Percentiles rank a stretch among this genome's conserved stretches.
Conservation (phyloP, 2,329 filamentous ascomycete species). For the Ciborinia camelliae region DNA sequence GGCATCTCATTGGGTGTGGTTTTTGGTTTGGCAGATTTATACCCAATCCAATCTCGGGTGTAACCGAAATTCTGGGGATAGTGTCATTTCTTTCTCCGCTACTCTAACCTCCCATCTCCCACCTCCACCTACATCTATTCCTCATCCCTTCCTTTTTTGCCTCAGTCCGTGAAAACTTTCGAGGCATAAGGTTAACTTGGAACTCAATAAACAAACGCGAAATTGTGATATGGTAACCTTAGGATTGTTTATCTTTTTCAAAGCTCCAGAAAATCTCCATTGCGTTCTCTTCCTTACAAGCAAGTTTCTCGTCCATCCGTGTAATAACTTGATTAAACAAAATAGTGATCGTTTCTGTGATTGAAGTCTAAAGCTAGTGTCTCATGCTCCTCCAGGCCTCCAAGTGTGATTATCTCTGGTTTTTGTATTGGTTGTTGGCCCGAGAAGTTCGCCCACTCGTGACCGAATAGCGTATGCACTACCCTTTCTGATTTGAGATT, state of each 20-base stretch:
- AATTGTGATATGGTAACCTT: background rate
- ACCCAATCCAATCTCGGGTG: background rate
- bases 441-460: background rate
- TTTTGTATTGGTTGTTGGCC: background rate
- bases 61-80: background rate
- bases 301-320: no score
- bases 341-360: no score
- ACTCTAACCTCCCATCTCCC: no score
- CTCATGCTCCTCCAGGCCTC: background rate
- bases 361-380: no score
- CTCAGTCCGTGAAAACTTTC: no score
- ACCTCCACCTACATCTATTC: background rate
- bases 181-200: no score
- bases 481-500: background rate
- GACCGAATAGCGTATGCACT: background rate
- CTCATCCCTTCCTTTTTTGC: background rate
- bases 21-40: background rate
- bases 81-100: slow-evolving; percentile 5
- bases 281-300: background rate
- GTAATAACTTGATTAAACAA: no score
- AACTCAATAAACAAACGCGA: background rate
- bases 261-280: background rate
- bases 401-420: background rate
- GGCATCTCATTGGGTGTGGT: slow-evolving; percentile 11
- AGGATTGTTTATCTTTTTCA: no score